Conservation (phyloP, 257 asterid species). For the Osmanthus fragrans region DNA sequence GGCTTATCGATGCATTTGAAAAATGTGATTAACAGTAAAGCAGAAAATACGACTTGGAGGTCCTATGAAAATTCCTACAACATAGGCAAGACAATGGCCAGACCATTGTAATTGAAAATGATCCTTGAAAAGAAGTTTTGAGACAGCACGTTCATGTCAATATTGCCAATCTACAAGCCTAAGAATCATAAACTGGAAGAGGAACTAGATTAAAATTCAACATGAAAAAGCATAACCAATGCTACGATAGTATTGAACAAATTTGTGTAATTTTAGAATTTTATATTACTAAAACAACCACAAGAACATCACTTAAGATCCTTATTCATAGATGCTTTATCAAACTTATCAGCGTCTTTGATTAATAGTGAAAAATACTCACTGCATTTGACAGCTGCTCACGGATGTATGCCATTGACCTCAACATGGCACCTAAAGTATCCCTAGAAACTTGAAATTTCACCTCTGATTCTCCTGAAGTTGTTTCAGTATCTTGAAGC, state of each 20-base stretch:
- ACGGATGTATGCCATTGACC: slow-evolving; percentile 80
- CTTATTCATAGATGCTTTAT: neutral
- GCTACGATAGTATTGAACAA: neutral
- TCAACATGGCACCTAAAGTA: slow-evolving; percentile 79
- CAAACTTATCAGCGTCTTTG: slow-evolving; percentile 10
- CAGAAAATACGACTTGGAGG: neutral
- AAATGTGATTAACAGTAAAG: neutral
- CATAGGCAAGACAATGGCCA: neutral
- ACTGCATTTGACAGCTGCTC: slow-evolving; percentile 73
- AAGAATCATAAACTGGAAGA: neutral
- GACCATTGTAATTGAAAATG: neutral
- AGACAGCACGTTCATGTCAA: neutral
- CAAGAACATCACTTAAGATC: neutral
- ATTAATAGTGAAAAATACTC: slow-evolving; percentile 30
- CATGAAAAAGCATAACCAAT: neutral
- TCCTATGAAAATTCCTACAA: neutral
- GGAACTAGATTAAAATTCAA: neutral
- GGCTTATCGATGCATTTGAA: neutral
- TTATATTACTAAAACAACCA: neutral
- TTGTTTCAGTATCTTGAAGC: slow-evolving; percentile 83
- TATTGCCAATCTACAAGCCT: neutral
- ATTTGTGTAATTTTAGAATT: neutral
- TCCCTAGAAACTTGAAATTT: slow-evolving; percentile 80
- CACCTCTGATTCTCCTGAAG: slow-evolving; percentile 70
- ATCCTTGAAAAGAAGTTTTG: neutral